phyloP scores from a whole-genome alignment of 352 stramenopile species.

The Pythium sukuiense region DNA sequence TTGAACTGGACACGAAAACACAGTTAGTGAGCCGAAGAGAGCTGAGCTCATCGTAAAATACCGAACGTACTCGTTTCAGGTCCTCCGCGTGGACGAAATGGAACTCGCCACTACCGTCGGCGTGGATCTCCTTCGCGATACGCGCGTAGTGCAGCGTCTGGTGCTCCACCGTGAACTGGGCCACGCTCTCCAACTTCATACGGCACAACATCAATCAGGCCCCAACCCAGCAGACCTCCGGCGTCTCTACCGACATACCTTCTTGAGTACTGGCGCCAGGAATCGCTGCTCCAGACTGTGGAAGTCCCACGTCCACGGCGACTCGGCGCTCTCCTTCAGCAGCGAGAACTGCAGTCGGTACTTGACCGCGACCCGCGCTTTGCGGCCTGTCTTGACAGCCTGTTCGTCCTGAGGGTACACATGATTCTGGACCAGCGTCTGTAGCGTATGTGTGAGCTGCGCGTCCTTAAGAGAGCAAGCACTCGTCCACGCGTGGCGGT shows the following conservation, averaged over 20 bases:
- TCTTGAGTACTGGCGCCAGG: conserved; percentile 45
- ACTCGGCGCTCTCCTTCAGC: conserved; percentile 52
- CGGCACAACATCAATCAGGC: background rate
- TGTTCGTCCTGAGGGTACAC: conserved; percentile 31
- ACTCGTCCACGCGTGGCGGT: conserved; percentile 65
- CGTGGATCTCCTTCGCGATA: conserved; percentile 55
- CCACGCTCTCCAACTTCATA: conserved; percentile 38
- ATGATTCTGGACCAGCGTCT: conserved; percentile 39
- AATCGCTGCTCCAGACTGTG: conserved; percentile 40
- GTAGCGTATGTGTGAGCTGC: conserved; percentile 30
- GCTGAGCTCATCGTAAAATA: background rate
- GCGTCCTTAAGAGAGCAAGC: conserved; percentile 20
- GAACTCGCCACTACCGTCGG: conserved; percentile 28
- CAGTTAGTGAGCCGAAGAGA: background rate
- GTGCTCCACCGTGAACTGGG: conserved; percentile 71
- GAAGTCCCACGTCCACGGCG: conserved; percentile 50
- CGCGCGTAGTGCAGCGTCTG: conserved; percentile 69
- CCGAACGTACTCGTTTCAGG: conserved; percentile 57
- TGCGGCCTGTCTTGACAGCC: conserved; percentile 20
- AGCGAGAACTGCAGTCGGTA: conserved; percentile 75
- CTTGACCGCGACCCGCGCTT: conserved; percentile 49
- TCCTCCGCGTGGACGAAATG: conserved; percentile 59
- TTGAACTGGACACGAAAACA: conserved; percentile 56
- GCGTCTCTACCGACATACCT: conserved; percentile 29
- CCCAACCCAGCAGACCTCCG: background rate